Conservation (phyloP, 2,329 filamentous ascomycete genomes). For the Pseudogymnoascus pannorum region DNA sequence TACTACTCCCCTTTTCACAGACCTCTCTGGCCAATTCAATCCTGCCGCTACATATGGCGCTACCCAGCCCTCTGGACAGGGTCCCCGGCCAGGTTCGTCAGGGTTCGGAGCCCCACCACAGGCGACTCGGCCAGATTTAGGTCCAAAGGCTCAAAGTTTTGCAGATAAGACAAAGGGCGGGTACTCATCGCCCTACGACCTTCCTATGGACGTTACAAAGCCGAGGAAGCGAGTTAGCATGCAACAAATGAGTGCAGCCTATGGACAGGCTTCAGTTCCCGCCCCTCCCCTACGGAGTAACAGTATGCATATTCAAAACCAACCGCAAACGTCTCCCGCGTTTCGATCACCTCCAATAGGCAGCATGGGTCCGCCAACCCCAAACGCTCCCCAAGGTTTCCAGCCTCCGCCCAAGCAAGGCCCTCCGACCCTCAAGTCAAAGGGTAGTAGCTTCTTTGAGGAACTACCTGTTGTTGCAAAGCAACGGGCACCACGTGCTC, state of each 20-base stretch:
- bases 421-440: conserved; percentile 24
- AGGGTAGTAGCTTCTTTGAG: conserved; percentile 62
- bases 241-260: conserved; percentile 31
- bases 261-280: conserved; percentile 19
- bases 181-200: conserved; percentile 89
- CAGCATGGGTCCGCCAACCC: conserved; percentile 13
- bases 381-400: background rate
- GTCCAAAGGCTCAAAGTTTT: conserved; percentile 68
- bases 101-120: conserved; percentile 24
- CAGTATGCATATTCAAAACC: conserved; percentile 21
- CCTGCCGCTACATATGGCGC: conserved; percentile 18
- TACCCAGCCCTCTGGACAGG: background rate
- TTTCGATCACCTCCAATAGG: conserved; percentile 19
- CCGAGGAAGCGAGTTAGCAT: conserved; percentile 57
- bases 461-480: conserved; percentile 60
- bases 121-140: conserved; percentile 34
- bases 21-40: conserved; percentile 23
- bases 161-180: conserved; percentile 84
- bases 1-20: conserved; percentile 25
- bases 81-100: background rate
- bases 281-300: conserved; percentile 24
- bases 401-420: background rate
- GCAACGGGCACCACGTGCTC: conserved; percentile 48
- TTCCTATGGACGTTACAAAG: conserved; percentile 81
- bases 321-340: conserved; percentile 17